Evolutionary conservation across 1,284 basidiomycete species (phyloP).

Genomic region (Pisolithus thermaeus): DNA sequence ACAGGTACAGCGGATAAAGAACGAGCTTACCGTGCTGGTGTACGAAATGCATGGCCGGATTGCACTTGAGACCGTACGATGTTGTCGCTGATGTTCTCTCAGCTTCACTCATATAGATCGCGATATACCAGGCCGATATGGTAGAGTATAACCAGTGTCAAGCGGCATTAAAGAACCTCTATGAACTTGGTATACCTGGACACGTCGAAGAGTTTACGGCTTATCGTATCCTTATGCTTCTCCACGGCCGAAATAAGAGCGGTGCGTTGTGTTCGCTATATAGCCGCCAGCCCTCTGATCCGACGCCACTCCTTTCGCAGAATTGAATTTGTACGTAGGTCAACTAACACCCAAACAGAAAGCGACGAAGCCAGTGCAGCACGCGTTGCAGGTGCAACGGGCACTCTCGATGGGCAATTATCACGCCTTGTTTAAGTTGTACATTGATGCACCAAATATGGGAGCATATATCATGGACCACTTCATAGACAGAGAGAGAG

Average conservation of each 20-base stretch:
- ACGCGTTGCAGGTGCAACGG: constrained; percentile 86
- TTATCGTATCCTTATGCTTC: constrained; percentile 93
- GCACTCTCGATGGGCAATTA: constrained; percentile 93
- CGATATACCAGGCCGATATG: constrained; percentile 73
- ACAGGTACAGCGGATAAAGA: constrained; percentile 99
- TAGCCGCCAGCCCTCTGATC: neutral
- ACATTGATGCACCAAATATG: constrained; percentile 89
- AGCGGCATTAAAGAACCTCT: constrained; percentile 83
- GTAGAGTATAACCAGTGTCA: constrained; percentile 99
- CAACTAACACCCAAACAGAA: constrained; percentile 92
- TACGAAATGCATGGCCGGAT: constrained; percentile 99
- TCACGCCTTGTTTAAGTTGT: constrained; percentile 85
- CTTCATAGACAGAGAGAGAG: constrained; percentile 89
- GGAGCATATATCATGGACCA: constrained; percentile 99
- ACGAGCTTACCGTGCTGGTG: constrained; percentile 95
- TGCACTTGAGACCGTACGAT: constrained; percentile 83
- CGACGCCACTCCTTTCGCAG: constrained; percentile 39
- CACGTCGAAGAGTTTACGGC: constrained; percentile 94
- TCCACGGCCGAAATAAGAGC: constrained; percentile 91
- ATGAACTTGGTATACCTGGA: constrained; percentile 89
- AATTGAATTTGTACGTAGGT: constrained; percentile 93
- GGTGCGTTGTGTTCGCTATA: constrained; percentile 46
- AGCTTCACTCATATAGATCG: constrained; percentile 11
- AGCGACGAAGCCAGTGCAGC: constrained; percentile 70
- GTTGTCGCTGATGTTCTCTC: constrained; percentile 5